Evolutionary conservation across 2,329 filamentous ascomycete species (phyloP), one percentile per base, ranked within the genome.

Genomic region (Exserohilum rostratum): DNA sequence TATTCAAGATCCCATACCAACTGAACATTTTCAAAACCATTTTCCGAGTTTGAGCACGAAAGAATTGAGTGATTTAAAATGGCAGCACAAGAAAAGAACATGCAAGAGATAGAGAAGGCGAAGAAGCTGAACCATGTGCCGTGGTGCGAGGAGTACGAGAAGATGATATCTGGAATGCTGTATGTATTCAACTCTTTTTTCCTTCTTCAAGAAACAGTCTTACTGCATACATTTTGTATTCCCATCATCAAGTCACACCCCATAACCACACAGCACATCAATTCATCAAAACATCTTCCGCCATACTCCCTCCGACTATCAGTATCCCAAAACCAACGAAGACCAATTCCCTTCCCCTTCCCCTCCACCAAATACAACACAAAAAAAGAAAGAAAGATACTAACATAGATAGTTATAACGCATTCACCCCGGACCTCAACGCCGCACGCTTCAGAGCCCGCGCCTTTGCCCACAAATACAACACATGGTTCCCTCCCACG

Each of bases 141-240:
- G 0, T 83, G 81, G 77, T 82, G 82, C 54, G 84, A 86, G 6
- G 81, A 86, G 55, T 87, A 86, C 49, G 83, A 87, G 65, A 84
- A 82, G 65, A 87, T 87, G 84, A 83, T 87, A 43, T 87, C 83
- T 0, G 84, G 85, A 25, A 83, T 87, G 76, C 76, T 86, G 83
- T 85, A 68, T 61, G 78, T 67, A 15, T 15, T 27, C 20, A 6
- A 6, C 6, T 11, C 27, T 3, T 39, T 5, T 17, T 45, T 5
- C 17, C n/a, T 30, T 6, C 10, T 25, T 25, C 4, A 25, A 25
- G 7, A 25, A 25, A 25, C 7, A 25, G 22, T 25, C 22, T 7
- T 25, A 25, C 22, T 7, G 7, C n/a, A 7, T 25, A 25, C 22
- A 25, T 25, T 17, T 22, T 29, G n/a, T n/a, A n/a, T n/a, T n/a